Evolutionary conservation across 345 rosid genomes (phyloP).

Genomic region (Rhodomyrtus tomentosa): DNA sequence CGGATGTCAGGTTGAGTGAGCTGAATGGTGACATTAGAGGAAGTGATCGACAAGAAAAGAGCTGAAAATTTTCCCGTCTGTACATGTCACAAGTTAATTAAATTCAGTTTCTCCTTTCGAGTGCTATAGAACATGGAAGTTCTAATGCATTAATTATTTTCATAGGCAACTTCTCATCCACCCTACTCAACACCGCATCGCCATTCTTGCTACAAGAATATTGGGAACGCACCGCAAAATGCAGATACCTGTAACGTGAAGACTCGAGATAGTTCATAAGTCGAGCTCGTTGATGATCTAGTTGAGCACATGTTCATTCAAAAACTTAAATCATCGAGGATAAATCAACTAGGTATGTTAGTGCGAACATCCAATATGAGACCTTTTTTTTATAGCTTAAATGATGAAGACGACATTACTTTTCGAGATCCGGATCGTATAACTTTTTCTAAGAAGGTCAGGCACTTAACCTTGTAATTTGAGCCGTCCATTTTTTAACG

Average conservation of each 20-base stretch:
- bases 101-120: not conserved
- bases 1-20: not conserved
- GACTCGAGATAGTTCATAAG: rapidly evolving
- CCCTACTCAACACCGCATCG: not conserved
- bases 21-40: not conserved
- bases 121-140: not conserved
- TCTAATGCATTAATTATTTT: not conserved
- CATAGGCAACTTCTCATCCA: not conserved
- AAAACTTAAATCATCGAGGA: rapidly evolving
- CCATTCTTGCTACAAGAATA: not conserved
- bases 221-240: not conserved
- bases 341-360: not conserved
- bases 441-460: no score
- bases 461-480: no score
- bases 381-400: not conserved
- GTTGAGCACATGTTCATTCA: rapidly evolving
- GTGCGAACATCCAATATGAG: rapidly evolving
- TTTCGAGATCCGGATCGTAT: no score
- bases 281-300: not conserved
- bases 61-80: not conserved
- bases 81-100: not conserved
- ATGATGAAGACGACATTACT: not conserved
- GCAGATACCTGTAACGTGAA: rapidly evolving
- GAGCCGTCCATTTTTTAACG: no score
- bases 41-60: not conserved